Base-by-base conservation (phyloP, 345 rosid species). In the Citrus medica region DNA sequence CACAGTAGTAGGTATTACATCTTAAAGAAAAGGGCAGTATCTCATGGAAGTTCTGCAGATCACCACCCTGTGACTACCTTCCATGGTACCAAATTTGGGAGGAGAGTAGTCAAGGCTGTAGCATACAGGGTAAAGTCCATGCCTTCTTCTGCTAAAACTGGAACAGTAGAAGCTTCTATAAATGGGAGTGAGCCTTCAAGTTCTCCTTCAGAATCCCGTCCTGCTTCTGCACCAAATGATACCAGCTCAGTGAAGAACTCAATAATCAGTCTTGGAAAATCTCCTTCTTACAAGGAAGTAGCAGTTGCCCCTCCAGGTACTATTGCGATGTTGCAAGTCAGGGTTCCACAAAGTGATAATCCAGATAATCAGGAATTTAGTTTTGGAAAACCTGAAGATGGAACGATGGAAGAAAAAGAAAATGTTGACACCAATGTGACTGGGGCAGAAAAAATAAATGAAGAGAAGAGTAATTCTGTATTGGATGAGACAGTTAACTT, bases 281-380 rank as follows among this genome's bases (percentile, higher is more conserved):
- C 97, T 81, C 97, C 92, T 80, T 96, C 99, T 69, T 96, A 96
- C 87, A 96, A 92, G 89, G 99, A 96, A 86, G 98, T 96, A 72
- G 98, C 99, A 76, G 58, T 96, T 85, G 97, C 99, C 42, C 99
- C 98, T 7, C 98, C 97, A 73, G 99, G 99, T 48, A 87, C 91
- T 48, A 90, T 96, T 82, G 83, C 94, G 67, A 90, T 83, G 82
- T 79, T 90, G 86, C 97, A 93, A 75, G 84, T 85, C 58, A 85
- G 90, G 90, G 80, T 73, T 69, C 87, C 90, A 28, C 84, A 84
- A 79, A 81, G 65, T 70, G 88, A 91, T 79, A 79, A 35, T 71
- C 77, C 81, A 72, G 87, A 85, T 79, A 87, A 90, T 69, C 85
- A 61, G 81, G 90, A 86, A 77, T 73, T 56, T 16, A 32, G 38